Evolutionary conservation across 805 yeast genomes (phyloP), one percentile per base, ranked within the genome.

Genomic region (Saturnispora quitensis): DNA sequence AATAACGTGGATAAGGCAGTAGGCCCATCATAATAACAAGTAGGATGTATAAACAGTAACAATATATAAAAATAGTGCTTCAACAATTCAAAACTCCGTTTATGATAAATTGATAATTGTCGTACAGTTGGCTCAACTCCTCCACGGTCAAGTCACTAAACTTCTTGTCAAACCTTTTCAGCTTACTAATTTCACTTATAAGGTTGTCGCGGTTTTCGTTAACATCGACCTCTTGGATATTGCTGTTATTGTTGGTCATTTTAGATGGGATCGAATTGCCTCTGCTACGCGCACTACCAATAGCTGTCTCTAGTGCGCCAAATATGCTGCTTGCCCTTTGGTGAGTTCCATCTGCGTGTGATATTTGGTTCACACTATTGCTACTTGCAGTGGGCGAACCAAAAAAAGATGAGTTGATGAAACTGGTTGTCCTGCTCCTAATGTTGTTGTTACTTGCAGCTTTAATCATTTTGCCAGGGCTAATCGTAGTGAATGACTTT

Each of bases 381-480:
- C 47, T 48, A 8, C 43, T 45, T 25, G 44, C 20, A 10, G 43
- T 34, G 12, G 48, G 52, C 4, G 55, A 50, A 8, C 59, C 60
- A 46, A 63, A 63, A 5, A 63, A 33, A 3, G 60, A 55, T 1
- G 58, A 50, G 36, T 49, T 64, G 25, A 66, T 64, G 17, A 67
- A 56, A 51, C 69, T 66, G 2, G 70, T 54, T 1, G 68, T 63
- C n/a, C 70, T 51, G 48, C 69, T 66, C 38, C 68, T 56, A 47
- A 60, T 60, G 28, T 27, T 50, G 12, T 48, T 61, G 22, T 24
- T 43, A 5, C 54, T 35, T 2, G 50, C 40, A 9, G 45, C 24
- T 13, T 20, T 22, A 24, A 31, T 40, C 22, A 45, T 46, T 15
- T 40, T 50, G 4, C 31, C 42, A n/a, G 50, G 47, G 38, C 50